These are phyloP conservation scores for Mucor mucedo DNA, from an alignment of 371 early-diverging fungal genomes.

Conservation along the genomic window DNA sequence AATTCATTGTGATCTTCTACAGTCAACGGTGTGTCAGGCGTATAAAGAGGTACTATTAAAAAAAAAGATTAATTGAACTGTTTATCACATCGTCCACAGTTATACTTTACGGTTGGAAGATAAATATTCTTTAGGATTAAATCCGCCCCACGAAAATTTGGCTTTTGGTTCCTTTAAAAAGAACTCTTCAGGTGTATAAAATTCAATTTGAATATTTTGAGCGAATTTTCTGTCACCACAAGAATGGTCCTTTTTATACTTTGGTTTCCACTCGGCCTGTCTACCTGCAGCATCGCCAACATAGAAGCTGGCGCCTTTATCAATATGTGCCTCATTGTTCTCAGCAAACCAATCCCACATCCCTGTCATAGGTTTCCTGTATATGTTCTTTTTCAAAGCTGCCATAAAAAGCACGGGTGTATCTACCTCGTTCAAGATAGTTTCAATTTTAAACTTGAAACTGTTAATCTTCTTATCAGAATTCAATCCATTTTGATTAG, in stretches of 20 bases:
- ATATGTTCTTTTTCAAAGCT: conserved; percentile 68
- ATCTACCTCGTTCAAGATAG: conserved; percentile 45
- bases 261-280: conserved; percentile 62
- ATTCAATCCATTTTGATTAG: conserved; percentile 73
- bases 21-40: conserved; percentile 10
- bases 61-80: neutral
- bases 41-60: conserved; percentile 14
- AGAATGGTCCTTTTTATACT: conserved; percentile 73
- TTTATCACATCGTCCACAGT: neutral
- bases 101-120: conserved; percentile 14
- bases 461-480: conserved; percentile 39
- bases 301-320: conserved; percentile 67
- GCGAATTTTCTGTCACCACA: conserved; percentile 90
- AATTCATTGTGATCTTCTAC: conserved; percentile 47
- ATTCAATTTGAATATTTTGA: conserved; percentile 69
- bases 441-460: conserved; percentile 60
- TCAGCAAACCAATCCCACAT: conserved; percentile 77
- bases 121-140: conserved; percentile 59
- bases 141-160: conserved; percentile 55
- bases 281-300: conserved; percentile 95
- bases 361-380: conserved; percentile 86
- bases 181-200: conserved; percentile 86
- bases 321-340: conserved; percentile 44
- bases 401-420: conserved; percentile 67
- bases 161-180: conserved; percentile 63